Evolutionary conservation across 2,329 filamentous ascomycete species (phyloP).

Genomic region (Dactylellina parvicollis): DNA sequence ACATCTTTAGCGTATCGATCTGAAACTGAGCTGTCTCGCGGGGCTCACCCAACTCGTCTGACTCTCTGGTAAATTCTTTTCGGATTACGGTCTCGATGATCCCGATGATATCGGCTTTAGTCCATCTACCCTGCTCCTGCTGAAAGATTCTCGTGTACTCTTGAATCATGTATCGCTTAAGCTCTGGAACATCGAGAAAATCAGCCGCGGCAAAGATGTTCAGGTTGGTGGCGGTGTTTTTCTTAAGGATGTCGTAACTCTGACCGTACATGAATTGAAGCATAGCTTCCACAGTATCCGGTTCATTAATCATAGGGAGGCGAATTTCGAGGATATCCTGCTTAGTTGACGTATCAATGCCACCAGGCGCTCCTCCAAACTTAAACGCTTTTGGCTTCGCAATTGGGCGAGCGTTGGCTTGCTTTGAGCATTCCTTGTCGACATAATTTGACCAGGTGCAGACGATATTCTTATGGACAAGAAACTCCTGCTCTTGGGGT

Average conservation of each 20-base stretch:
- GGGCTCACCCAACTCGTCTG: neutral
- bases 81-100: conserved; percentile 29
- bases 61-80: neutral
- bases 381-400: neutral
- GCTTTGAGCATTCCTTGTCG: conserved; percentile 5
- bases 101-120: neutral
- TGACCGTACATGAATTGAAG: conserved; percentile 29
- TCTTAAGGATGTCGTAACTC: conserved; percentile 6
- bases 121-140: conserved; percentile 25
- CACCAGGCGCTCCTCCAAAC: neutral
- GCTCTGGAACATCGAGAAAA: conserved; percentile 4
- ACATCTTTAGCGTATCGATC: conserved; percentile 4
- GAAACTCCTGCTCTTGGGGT: conserved; percentile 8
- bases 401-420: neutral
- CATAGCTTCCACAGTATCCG: conserved; percentile 11
- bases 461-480: conserved; percentile 36
- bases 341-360: neutral
- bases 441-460: conserved; percentile 22
- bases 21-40: conserved; percentile 3
- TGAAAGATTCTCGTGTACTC: conserved; percentile 25
- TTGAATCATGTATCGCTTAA: conserved; percentile 14
- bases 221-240: neutral
- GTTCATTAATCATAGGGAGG: conserved; percentile 12
- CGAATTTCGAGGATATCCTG: neutral
- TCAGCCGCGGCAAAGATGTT: conserved; percentile 10